Percentiles rank a stretch among this genome's conserved stretches.
phyloP scores from a whole-genome alignment of 2,329 filamentous ascomycete genomes.

The Penicillium occitanis region DNA sequence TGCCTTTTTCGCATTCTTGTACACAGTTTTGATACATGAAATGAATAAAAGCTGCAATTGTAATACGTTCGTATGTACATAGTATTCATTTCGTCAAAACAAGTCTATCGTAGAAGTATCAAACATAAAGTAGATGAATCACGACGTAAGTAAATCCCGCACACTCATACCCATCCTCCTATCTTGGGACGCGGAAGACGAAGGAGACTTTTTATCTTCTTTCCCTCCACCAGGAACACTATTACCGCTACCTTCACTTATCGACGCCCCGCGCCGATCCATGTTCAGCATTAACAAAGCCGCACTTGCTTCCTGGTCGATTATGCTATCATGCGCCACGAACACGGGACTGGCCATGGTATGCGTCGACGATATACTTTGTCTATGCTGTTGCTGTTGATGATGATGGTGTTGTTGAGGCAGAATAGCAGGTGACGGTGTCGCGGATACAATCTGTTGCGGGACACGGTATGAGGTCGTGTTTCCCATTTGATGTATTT shows the following conservation, averaged over 20 bases:
- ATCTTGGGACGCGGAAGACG: slow-evolving; percentile 25
- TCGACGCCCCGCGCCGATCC: slow-evolving; percentile 61
- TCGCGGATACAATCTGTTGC: slow-evolving; percentile 21
- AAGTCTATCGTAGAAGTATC: background rate
- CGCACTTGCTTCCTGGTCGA: slow-evolving; percentile 79
- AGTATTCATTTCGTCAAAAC: background rate
- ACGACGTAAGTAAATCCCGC: slow-evolving; percentile 55
- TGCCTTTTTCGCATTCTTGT: background rate
- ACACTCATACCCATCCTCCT: slow-evolving; percentile 55
- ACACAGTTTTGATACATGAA: background rate
- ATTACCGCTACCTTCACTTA: background rate
- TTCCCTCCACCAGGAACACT: background rate
- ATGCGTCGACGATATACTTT: slow-evolving; percentile 46
- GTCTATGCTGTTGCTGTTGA: slow-evolving; percentile 9
- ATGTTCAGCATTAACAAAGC: slow-evolving; percentile 85
- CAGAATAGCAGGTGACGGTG: slow-evolving; percentile 28
- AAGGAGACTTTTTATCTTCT: background rate
- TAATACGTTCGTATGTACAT: background rate
- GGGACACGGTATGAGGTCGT: slow-evolving; percentile 28
- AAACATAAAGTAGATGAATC: slow-evolving; percentile 16
- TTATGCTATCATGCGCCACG: slow-evolving; percentile 45
- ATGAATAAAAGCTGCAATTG: slow-evolving; percentile 3
- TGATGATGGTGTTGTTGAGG: slow-evolving; percentile 27
- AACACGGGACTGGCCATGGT: slow-evolving; percentile 23
- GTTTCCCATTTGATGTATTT: background rate